Evolutionary conservation across 208 protist species (phyloP).

Genomic region (Zelonia costaricensis): DNA sequence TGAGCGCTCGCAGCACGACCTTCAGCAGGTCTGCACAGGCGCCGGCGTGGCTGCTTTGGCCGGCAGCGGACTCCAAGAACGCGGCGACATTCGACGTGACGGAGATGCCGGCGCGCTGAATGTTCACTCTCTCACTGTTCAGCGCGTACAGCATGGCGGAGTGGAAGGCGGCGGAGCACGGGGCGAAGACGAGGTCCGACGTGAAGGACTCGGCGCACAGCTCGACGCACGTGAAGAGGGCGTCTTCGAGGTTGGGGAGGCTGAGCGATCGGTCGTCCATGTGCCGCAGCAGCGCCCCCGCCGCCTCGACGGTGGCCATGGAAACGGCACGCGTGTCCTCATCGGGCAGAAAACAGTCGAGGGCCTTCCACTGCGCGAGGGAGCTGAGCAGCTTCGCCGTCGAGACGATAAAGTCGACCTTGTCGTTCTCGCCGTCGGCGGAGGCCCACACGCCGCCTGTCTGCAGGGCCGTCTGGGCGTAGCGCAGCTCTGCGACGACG

Average conservation of each 20-base stretch:
- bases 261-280: slow-evolving; percentile 52
- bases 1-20: slow-evolving; percentile 31
- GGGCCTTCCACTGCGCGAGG: slow-evolving; percentile 64
- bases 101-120: slow-evolving; percentile 66
- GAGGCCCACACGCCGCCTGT: slow-evolving; percentile 30
- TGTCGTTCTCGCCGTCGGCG: slow-evolving; percentile 50
- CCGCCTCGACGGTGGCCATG: slow-evolving; percentile 35
- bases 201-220: slow-evolving; percentile 69
- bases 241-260: slow-evolving; percentile 64
- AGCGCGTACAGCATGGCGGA: slow-evolving; percentile 73
- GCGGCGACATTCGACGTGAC: slow-evolving; percentile 46
- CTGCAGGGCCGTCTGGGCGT: slow-evolving; percentile 11
- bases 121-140: slow-evolving; percentile 37
- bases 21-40: slow-evolving; percentile 29
- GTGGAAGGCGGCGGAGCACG: slow-evolving; percentile 53
- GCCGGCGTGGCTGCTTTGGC: slow-evolving; percentile 13
- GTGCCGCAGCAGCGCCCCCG: slow-evolving; percentile 49
- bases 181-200: slow-evolving; percentile 44
- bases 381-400: slow-evolving; percentile 51
- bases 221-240: slow-evolving; percentile 63
- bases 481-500: slow-evolving; percentile 32
- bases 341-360: slow-evolving; percentile 69
- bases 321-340: slow-evolving; percentile 38
- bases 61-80: slow-evolving; percentile 32
- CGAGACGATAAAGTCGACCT: slow-evolving; percentile 42